Base-by-base conservation (phyloP, 1,284 basidiomycete genomes). In the Pholiota adiposa region DNA sequence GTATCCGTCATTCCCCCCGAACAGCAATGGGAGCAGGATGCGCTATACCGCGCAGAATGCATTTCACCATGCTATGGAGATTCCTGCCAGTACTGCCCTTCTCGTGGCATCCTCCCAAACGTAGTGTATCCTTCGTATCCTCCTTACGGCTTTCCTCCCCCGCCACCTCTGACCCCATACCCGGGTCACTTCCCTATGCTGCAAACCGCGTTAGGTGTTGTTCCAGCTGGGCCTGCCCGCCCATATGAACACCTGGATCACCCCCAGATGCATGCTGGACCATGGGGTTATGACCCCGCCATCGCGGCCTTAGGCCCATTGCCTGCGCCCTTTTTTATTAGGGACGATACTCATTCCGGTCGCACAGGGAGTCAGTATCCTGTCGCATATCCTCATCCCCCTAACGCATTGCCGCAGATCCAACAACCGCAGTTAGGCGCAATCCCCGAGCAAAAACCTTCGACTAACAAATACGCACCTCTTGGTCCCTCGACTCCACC, bases 21-120 rank as follows among this genome's bases (percentile, higher is more conserved):
- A 41, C 58, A 56, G 11, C 55, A 56, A 5, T 69, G 68, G 64
- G 63, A 66, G 43, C 3, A 7, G 2, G 55, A 62, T 11, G 57
- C 57, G 14, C 51, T 58, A 33, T 64, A 66, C 48, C 62, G 60
- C 25, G 36, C 59, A 16, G 60, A 65, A 51, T 61, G 61, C n/a
- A 57, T 59, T 11, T 58, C 58, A 16, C 51, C 55, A 25, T 55
- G 62, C 33, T 69, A 69, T 50, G 61, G 60, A 7, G 69, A 65
- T 1, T 64, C 69, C 25, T 76, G 73, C 55, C 68, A 67, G 34
- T 73, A 73, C 51, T 75, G 71, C 53, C 75, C 75, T 7, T 74
- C 73, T 16, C 63, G 67, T 38, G 69, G 62, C 34, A 58, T 67
- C 21, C 60, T 54, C 31, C 50, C 55, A 25, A 43, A 34, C 44